Conservation (phyloP, 768 basidiomycete species). For the Rhodocollybia butyracea region DNA sequence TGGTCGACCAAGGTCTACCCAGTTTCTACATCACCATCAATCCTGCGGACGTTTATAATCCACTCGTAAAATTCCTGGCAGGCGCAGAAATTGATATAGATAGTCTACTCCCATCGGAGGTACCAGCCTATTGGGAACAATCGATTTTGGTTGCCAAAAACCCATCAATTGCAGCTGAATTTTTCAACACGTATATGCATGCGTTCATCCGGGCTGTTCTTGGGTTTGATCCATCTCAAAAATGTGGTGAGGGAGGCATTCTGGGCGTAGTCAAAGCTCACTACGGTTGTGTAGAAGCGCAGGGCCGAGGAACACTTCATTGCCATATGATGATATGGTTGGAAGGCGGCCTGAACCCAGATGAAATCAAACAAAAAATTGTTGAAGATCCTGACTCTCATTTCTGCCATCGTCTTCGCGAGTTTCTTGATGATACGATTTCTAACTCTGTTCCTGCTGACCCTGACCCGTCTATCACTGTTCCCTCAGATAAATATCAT, state of each 20-base stretch:
- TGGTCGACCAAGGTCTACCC: constrained; percentile 31
- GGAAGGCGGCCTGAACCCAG: constrained; percentile 27
- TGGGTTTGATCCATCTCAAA: constrained; percentile 13
- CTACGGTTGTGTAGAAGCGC: constrained; percentile 40
- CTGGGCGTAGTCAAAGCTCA: constrained; percentile 30
- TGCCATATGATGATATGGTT: constrained; percentile 41
- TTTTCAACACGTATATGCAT: constrained; percentile 39
- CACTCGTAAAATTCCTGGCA: constrained; percentile 35
- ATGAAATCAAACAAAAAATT: constrained; percentile 20
- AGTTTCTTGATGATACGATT: constrained; percentile 24
- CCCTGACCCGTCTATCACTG: background rate
- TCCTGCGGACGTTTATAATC: constrained; percentile 40
- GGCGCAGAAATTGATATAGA: constrained; percentile 35
- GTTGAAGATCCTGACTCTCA: constrained; percentile 6
- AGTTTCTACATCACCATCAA: constrained; percentile 44
- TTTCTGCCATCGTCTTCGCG: constrained; percentile 17
- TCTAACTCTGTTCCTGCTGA: constrained; percentile 20
- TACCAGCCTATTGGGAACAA: constrained; percentile 29
- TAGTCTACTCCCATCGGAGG: constrained; percentile 19
- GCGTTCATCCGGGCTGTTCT: constrained; percentile 29
- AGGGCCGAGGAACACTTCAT: constrained; percentile 35
- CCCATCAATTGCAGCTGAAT: constrained; percentile 35
- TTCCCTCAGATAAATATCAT: constrained; percentile 13
- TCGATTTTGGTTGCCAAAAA: constrained; percentile 33
- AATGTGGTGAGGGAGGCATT: constrained; percentile 21